phyloP scores from a whole-genome alignment of 768 basidiomycete species.

The Mycena amicta region DNA sequence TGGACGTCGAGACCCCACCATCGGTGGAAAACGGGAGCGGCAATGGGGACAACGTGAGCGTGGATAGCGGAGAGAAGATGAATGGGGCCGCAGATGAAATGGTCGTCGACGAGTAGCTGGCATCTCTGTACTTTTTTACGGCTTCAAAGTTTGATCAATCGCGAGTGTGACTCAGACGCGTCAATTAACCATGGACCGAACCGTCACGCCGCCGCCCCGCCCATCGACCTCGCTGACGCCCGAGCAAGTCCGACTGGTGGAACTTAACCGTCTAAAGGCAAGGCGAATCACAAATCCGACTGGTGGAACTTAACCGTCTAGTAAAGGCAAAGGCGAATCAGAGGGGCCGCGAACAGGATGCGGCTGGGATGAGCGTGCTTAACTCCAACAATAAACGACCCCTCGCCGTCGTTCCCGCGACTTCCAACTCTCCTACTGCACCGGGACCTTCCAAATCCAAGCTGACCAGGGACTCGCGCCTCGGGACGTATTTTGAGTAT shows the following conservation, averaged over 20 bases:
- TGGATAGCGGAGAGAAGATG: not conserved
- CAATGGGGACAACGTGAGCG: not conserved
- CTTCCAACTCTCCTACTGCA: conserved; percentile 62
- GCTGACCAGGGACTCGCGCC: conserved; percentile 72
- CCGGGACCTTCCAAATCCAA: conserved; percentile 50
- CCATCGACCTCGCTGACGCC: not conserved
- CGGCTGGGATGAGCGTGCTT: conserved; percentile 43
- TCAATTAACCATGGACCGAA: not conserved
- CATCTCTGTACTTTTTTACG: not conserved
- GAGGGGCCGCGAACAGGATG: conserved; percentile 61
- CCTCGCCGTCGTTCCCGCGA: conserved; percentile 56
- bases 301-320: not conserved
- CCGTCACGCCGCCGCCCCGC: not conserved
- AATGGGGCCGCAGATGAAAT: not conserved
- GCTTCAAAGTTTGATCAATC: not conserved
- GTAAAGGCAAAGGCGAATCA: conserved; percentile 79
- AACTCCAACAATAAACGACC: conserved; percentile 83
- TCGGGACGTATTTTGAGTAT: conserved; percentile 96
- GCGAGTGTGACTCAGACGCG: not conserved
- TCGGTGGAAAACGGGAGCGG: conserved; percentile 4
- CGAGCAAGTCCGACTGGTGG: not conserved
- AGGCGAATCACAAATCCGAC: conserved; percentile 50
- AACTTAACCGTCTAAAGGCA: conserved; percentile 45
- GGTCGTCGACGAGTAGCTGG: not conserved
- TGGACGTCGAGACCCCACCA: conserved; percentile 48